phyloP scores from a whole-genome alignment of 305 asterid species.

The Solanum hybrid region DNA sequence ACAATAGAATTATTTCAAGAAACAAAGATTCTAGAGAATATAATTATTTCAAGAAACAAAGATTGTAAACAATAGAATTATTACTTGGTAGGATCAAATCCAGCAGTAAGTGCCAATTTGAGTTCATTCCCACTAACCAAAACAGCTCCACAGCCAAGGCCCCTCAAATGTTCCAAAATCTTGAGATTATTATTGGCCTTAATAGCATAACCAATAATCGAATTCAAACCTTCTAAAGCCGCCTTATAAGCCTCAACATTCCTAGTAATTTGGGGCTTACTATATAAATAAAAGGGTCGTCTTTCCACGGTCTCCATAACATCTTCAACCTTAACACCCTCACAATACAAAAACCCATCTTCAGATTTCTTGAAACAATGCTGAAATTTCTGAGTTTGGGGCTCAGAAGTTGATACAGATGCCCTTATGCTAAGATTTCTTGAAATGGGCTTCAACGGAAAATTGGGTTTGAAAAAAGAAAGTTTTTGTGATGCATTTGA shows the following conservation, averaged over 20 bases:
- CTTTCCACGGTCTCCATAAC: slow-evolving; percentile 58
- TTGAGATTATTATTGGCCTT: slow-evolving; percentile 90
- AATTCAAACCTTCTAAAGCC: slow-evolving; percentile 67
- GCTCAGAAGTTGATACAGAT: slow-evolving; percentile 45
- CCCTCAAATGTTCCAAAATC: slow-evolving; percentile 74
- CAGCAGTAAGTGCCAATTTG: slow-evolving; percentile 68
- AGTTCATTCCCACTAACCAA: slow-evolving; percentile 95
- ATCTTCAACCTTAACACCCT: slow-evolving; percentile 61
- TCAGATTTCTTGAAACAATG: slow-evolving; percentile 73
- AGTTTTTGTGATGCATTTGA: slow-evolving; percentile 1
- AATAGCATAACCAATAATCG: slow-evolving; percentile 78
- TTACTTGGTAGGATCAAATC: slow-evolving; percentile 84
- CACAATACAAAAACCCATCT: slow-evolving; percentile 66
- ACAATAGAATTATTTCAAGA: neutral
- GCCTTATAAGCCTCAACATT: slow-evolving; percentile 77
- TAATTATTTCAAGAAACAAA: neutral
- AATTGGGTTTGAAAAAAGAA: slow-evolving; percentile 13
- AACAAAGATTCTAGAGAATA: neutral
- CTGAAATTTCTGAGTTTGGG: slow-evolving; percentile 43
- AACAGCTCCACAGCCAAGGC: slow-evolving; percentile 84
- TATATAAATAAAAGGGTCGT: slow-evolving; percentile 80
- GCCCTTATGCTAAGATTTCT: slow-evolving; percentile 36
- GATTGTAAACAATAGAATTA: neutral
- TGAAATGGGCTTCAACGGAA: slow-evolving; percentile 36
- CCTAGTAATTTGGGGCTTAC: slow-evolving; percentile 78